A percentile compares a stretch with the other conserved stretches of the same genome.
phyloP scores from a whole-genome alignment of 129 eudicot genomes.

The Arctium lappa region DNA sequence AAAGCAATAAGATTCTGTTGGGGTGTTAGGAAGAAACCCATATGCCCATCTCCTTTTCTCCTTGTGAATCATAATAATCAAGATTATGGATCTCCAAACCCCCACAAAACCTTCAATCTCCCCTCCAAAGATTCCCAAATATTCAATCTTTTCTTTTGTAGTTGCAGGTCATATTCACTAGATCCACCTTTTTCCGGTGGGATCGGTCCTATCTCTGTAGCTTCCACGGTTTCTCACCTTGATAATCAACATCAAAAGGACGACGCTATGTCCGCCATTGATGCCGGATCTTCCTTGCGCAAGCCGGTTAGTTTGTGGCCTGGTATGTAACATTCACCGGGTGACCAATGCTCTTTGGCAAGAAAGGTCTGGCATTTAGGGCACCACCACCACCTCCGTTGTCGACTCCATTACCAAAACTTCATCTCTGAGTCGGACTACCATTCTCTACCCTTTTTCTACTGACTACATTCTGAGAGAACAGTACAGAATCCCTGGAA shows the following conservation, averaged over 20 bases:
- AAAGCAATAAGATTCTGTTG: conserved; percentile 6
- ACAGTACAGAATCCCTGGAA: conserved; percentile 97
- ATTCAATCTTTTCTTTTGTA: neutral
- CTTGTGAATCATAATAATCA: neutral
- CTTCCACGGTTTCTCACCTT: conserved; percentile 29
- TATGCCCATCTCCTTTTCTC: conserved; percentile 1
- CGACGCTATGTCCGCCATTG: conserved; percentile 40
- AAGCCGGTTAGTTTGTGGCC: conserved; percentile 94
- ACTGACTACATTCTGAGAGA: conserved; percentile 70
- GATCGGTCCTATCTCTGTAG: conserved; percentile 27
- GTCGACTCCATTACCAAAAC: conserved; percentile 35
- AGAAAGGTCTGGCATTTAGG: conserved; percentile 64
- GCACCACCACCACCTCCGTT: conserved; percentile 23
- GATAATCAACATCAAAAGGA: neutral
- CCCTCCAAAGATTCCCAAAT: neutral
- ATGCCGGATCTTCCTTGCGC: conserved; percentile 71
- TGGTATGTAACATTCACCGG: conserved; percentile 91
- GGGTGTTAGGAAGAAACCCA: neutral
- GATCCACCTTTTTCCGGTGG: conserved; percentile 9
- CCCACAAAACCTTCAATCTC: neutral
- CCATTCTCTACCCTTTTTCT: conserved; percentile 58
- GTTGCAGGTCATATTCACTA: conserved; percentile 32
- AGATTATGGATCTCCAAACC: neutral
- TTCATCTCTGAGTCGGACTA: conserved; percentile 73
- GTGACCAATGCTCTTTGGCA: conserved; percentile 97